A percentile compares a stretch with the other conserved stretches of the same genome.
Conservation (phyloP, 345 rosid species). For the Moricandia arvensis region DNA sequence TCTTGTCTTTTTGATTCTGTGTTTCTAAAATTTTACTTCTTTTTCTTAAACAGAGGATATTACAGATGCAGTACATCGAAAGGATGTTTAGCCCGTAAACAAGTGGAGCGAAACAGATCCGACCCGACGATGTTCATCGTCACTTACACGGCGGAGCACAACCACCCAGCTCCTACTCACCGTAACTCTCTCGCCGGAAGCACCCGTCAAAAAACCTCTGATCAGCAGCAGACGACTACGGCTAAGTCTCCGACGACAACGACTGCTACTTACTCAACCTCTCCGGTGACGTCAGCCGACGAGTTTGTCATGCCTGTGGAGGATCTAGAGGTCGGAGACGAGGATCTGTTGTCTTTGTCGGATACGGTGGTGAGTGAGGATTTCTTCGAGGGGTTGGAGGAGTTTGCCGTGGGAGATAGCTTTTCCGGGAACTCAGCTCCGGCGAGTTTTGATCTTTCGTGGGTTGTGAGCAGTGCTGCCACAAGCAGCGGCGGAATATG, state of each 20-base stretch:
- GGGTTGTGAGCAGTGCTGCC: constrained; percentile 44
- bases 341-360: constrained; percentile 52
- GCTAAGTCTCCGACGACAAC: constrained; percentile 39
- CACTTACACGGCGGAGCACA: constrained; percentile 94
- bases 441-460: constrained; percentile 56
- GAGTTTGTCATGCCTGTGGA: constrained; percentile 38
- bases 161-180: constrained; percentile 93
- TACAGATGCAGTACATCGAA: constrained; percentile 95
- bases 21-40: neutral
- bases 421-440: constrained; percentile 54
- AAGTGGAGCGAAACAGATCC: constrained; percentile 97
- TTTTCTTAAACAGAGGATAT: constrained; percentile 61
- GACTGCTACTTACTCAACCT: constrained; percentile 41
- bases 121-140: constrained; percentile 86
- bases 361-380: constrained; percentile 71
- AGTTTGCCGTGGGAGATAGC: constrained; percentile 45
- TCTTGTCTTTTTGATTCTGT: constrained; percentile 23
- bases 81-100: constrained; percentile 95
- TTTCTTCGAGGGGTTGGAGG: constrained; percentile 81
- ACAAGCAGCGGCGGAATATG: constrained; percentile 51
- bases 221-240: constrained; percentile 22
- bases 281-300: constrained; percentile 62
- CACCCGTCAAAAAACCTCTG: constrained; percentile 67
- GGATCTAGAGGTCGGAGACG: constrained; percentile 51
- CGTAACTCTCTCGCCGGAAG: constrained; percentile 93